phyloP scores from a whole-genome alignment of 805 yeast species.

The Lachancea nothofagi region DNA sequence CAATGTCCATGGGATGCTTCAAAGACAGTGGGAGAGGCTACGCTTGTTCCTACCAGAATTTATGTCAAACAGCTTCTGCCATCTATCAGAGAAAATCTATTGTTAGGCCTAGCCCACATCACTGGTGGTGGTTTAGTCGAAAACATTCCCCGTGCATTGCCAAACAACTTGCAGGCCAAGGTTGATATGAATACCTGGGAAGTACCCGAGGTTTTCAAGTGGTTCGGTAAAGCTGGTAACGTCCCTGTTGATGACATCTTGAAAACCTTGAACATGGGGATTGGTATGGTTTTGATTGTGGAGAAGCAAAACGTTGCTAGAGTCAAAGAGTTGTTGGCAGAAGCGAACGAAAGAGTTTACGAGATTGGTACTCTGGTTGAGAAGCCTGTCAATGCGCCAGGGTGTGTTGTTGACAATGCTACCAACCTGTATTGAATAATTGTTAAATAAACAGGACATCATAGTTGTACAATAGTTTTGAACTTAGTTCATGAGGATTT shows the following conservation, averaged over 20 bases:
- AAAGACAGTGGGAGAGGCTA: constrained; percentile 76
- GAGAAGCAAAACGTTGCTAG: constrained; percentile 57
- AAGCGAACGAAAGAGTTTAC: constrained; percentile 71
- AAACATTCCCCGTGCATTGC: constrained; percentile 92
- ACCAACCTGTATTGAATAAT: constrained; percentile 24
- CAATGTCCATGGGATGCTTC: constrained; percentile 78
- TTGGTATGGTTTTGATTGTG: constrained; percentile 92
- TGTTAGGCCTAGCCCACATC: constrained; percentile 90
- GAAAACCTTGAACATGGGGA: constrained; percentile 92
- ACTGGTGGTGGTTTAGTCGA: constrained; percentile 98
- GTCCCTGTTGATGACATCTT: constrained; percentile 80
- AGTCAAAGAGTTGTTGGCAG: constrained; percentile 47
- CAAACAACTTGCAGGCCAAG: constrained; percentile 68
- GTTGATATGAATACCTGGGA: constrained; percentile 78
- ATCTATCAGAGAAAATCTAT: constrained; percentile 56
- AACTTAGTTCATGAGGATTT: too few species aligned
- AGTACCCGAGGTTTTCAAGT: constrained; percentile 83
- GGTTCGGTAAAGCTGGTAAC: constrained; percentile 89
- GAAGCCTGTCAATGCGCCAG: constrained; percentile 46
- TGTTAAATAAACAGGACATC: neutral
- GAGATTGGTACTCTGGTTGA: constrained; percentile 55
- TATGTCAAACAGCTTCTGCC: constrained; percentile 88
- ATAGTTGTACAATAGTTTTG: constrained; percentile 3
- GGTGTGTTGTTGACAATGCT: constrained; percentile 52
- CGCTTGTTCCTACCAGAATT: constrained; percentile 85